Base-by-base conservation (phyloP, 257 asterid genomes). In the Cordia subcordata region DNA sequence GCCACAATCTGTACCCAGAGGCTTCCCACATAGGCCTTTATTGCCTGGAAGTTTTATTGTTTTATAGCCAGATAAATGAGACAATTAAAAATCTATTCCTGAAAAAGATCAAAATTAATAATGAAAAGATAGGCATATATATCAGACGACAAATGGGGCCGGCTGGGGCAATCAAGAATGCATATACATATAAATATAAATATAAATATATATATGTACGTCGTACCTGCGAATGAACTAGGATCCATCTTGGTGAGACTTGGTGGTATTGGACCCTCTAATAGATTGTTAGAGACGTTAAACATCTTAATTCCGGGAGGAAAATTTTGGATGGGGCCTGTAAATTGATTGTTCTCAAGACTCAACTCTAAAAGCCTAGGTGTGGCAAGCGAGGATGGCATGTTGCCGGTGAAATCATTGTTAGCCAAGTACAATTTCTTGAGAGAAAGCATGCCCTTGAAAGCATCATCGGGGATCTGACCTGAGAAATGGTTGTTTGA, bases 401-500 rank as follows among this genome's bases (percentile, higher is more conserved):
- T 79, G 12, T 62, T 72, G 10, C 97, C 97, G 0, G 72, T 70
- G 35, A 85, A 85, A 42, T 64, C 65, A 61, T 90, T 87, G 68
- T 87, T 68, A 3, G 88, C 80, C 74, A 90, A 33, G 51, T 85
- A 49, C 46, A 90, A 74, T 68, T 78, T 86, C 89, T 88, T 92
- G 73, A 92, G 67, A 37, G 85, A 88, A 11, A 68, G 44, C 99
- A 92, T 84, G 16, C 88, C 85, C 27, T 54, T 63, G 72, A 88
- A 92, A 15, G 82, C 88, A 53, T 88, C 93, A 5, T 62, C 71
- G 3, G 87, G 78, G 35, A 92, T 78, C 46, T 61, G 63, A 4
- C 96, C 99, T 0, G 89, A 69, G 63, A 92, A 88, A 19, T 47
- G 77, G 27, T 88, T 92, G 62, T 83, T 58, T n/a, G 96, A 84